Evolutionary conservation across 352 stramenopile genomes (phyloP), one percentile per base, ranked within the genome.

Genomic region (Phytophthora boehmeriae): DNA sequence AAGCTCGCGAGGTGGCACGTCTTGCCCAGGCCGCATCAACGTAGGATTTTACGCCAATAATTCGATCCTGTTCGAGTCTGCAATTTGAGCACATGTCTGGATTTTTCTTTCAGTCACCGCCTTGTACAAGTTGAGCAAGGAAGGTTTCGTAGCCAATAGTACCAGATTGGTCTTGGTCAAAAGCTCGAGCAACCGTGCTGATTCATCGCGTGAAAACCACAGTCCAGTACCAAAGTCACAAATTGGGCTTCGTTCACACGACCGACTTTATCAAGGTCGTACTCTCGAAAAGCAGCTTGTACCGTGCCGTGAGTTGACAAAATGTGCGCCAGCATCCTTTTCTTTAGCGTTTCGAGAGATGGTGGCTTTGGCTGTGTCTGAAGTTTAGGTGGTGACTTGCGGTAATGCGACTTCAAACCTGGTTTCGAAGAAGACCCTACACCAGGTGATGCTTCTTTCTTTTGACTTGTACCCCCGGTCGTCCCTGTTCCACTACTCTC

Each of bases 71-170:
- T 30, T 30, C 3, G n/a, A n/a, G n/a, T n/a, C n/a, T n/a, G n/a
- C n/a, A n/a, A n/a, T n/a, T n/a, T n/a, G n/a, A n/a, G n/a, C n/a
- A n/a, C n/a, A n/a, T n/a, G 25, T 30, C 25, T 38, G 20, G 8
- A 54, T 35, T 41, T 17, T 25, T 56, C 9, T 8, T 0, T 68
- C 19, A 64, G 5, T n/a, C 49, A 8, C n/a, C 11, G 28, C 49
- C 39, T 27, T 68, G 67, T 22, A 81, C 68, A 23, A 84, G 52
- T 48, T 81, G 75, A 11, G 72, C 42, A 30, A 84, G 51, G 27
- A 82, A 87, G 46, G 86, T 77, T n/a, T 86, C 70, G 36, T 88
- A 89, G 53, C 84, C 80, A 38, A 89, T 68, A 23, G 62, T 70
- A 1, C 80, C 77, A 1, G 77, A 87, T 10, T 61, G 59, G 41